Conservation (phyloP, 495 filamentous ascomycete species). For the Hamigera avellanea region DNA sequence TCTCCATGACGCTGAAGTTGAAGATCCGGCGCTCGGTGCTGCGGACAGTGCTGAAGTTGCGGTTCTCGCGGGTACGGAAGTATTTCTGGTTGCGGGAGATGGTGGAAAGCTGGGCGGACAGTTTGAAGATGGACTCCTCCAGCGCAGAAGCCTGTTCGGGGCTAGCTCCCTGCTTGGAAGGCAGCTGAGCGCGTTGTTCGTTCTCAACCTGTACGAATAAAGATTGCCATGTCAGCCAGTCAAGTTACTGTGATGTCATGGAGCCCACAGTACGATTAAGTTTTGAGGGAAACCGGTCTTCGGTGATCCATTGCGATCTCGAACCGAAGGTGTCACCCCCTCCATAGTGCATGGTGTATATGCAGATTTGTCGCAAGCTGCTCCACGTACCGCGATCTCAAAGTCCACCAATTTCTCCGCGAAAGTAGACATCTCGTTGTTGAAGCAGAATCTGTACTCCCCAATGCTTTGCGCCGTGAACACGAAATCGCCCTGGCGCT, state of each 20-base stretch:
- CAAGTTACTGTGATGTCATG: too few relatives aligned
- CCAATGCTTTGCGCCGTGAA: constrained; percentile 91
- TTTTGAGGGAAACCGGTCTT: not conserved
- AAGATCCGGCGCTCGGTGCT: constrained; percentile 93
- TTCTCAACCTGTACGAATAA: constrained; percentile 67
- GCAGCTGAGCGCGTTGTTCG: constrained; percentile 69
- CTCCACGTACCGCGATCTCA: constrained; percentile 73
- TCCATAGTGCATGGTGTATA: too few relatives aligned
- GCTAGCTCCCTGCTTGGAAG: constrained; percentile 79
- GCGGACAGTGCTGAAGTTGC: constrained; percentile 95
- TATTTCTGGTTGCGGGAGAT: constrained; percentile 98
- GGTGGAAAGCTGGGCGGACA: constrained; percentile 89
- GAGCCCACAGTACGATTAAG: not conserved
- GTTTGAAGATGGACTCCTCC: constrained; percentile 92
- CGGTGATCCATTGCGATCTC: too few relatives aligned
- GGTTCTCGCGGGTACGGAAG: constrained; percentile 97
- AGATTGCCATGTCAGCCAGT: too few relatives aligned
- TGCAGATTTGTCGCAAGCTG: too few relatives aligned
- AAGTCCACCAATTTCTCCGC: constrained; percentile 98
- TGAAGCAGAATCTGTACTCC: constrained; percentile 96
- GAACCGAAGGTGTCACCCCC: too few relatives aligned
- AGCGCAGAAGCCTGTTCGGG: constrained; percentile 86
- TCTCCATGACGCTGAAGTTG: constrained; percentile 93
- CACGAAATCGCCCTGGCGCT: constrained; percentile 95
- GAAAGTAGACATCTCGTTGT: constrained; percentile 96